phyloP scores from a whole-genome alignment of 148 eudicot species.

The Euryodendron excelsum region DNA sequence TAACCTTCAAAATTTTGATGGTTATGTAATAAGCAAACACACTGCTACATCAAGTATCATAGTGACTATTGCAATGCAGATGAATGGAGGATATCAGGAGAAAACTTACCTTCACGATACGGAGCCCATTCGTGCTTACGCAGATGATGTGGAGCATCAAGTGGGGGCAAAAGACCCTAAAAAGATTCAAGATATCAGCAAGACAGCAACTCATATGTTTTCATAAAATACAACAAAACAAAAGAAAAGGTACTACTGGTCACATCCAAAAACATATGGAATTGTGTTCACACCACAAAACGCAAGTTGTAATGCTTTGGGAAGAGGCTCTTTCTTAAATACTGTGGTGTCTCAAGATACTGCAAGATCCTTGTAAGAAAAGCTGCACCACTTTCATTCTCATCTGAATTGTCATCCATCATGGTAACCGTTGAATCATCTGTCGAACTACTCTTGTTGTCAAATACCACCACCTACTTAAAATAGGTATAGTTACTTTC shows the following conservation, averaged over 20 bases:
- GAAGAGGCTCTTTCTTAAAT: conserved; percentile 68
- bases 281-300: conserved; percentile 58
- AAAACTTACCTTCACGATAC: conserved; percentile 71
- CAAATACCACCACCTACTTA: conserved; percentile 75
- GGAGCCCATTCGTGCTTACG: conserved; percentile 97
- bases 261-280: not conserved
- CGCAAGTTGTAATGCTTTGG: conserved; percentile 68
- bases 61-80: not conserved
- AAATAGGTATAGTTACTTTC: conserved; percentile 10
- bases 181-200: conserved; percentile 8
- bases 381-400: conserved; percentile 66
- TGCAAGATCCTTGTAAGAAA: conserved; percentile 73
- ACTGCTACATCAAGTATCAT: too few relatives aligned
- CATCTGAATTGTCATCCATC: conserved; percentile 33
- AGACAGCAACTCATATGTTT: too few relatives aligned
- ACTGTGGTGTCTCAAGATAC: conserved; percentile 92
- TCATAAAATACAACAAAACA: not conserved
- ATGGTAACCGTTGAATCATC: conserved; percentile 39
- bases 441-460: conserved; percentile 43
- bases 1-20: not conserved
- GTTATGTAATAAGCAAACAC: not conserved
- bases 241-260: not conserved
- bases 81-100: not conserved
- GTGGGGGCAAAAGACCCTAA: conserved; percentile 90
- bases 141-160: conserved; percentile 96